Conservation (phyloP, 176 grass and related monocot genomes). For the Guadua angustifolia region DNA sequence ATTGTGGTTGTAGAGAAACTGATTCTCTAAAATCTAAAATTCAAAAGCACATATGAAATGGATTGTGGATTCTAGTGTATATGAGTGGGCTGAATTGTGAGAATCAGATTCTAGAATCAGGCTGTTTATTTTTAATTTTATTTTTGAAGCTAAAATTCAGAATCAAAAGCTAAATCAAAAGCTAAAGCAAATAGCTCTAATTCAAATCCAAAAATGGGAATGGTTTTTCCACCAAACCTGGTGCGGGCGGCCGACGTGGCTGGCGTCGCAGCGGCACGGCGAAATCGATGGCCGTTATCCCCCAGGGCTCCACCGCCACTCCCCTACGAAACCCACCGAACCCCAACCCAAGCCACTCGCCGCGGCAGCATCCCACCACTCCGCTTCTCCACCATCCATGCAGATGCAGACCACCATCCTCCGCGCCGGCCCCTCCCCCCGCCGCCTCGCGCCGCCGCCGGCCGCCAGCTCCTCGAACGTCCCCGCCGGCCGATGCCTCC, state of each 20-base stretch:
- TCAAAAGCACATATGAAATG: too few relatives aligned
- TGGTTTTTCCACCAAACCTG: too few relatives aligned
- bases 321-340: conserved; percentile 39
- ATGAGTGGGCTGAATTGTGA: too few relatives aligned
- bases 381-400: conserved; percentile 23
- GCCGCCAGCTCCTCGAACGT: conserved; percentile 14
- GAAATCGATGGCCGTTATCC: conserved; percentile 46
- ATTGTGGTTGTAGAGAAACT: too few relatives aligned
- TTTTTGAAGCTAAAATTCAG: too few relatives aligned
- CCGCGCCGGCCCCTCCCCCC: conserved; percentile 37
- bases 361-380: conserved; percentile 40
- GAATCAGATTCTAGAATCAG: too few relatives aligned
- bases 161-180: too few relatives aligned
- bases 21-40: too few relatives aligned
- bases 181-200: too few relatives aligned
- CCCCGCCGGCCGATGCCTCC: conserved; percentile 27
- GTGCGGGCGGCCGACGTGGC: conserved; percentile 44
- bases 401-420: conserved; percentile 57
- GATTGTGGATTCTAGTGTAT: too few relatives aligned
- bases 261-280: conserved; percentile 26
- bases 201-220: too few relatives aligned
- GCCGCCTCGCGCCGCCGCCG: conserved; percentile 26
- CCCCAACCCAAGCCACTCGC: conserved; percentile 46
- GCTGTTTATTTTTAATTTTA: too few relatives aligned
- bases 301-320: background rate